Conservation (phyloP, 2,329 filamentous ascomycete species). For the Microcera coccophila region DNA sequence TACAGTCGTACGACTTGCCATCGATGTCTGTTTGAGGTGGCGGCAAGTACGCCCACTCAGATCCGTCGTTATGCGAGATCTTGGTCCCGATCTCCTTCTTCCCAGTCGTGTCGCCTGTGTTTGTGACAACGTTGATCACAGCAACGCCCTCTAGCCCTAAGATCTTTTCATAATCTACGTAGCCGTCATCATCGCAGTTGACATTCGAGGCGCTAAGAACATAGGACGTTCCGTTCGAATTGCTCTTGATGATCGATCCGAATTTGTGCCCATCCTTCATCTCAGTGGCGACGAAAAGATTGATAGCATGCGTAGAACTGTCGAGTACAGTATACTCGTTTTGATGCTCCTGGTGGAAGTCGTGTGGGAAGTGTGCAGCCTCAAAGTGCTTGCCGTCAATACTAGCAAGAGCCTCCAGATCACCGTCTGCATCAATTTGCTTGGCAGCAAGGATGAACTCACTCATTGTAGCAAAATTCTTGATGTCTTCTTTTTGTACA, state of each 20-base stretch:
- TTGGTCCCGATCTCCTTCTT: constrained; percentile 80
- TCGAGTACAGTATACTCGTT: constrained; percentile 89
- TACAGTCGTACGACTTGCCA: constrained; percentile 68
- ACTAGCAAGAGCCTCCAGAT: constrained; percentile 74
- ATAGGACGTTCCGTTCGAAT: constrained; percentile 96
- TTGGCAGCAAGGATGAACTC: constrained; percentile 93
- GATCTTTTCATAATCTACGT: constrained; percentile 96
- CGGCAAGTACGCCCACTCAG: constrained; percentile 73
- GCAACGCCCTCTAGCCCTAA: constrained; percentile 85
- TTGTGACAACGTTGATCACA: constrained; percentile 80
- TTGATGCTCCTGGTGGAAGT: constrained; percentile 74
- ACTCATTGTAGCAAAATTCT: constrained; percentile 88
- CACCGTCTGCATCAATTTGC: constrained; percentile 55
- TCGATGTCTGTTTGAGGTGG: constrained; percentile 70
- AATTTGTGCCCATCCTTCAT: constrained; percentile 61
- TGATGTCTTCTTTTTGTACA: constrained; percentile 55
- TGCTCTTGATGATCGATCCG: constrained; percentile 93
- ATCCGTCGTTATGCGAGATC: constrained; percentile 96
- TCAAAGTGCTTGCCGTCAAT: constrained; percentile 82
- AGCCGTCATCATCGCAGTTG: constrained; percentile 72
- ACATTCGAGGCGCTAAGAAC: constrained; percentile 77
- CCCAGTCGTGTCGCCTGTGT: constrained; percentile 69
- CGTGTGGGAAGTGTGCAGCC: constrained; percentile 77
- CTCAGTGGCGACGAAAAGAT: constrained; percentile 85
- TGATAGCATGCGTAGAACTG: constrained; percentile 90